These are phyloP conservation scores for Chlamydomonas sphaeroides DNA, from an alignment of 139 green algal species.

Conservation along the genomic window DNA sequence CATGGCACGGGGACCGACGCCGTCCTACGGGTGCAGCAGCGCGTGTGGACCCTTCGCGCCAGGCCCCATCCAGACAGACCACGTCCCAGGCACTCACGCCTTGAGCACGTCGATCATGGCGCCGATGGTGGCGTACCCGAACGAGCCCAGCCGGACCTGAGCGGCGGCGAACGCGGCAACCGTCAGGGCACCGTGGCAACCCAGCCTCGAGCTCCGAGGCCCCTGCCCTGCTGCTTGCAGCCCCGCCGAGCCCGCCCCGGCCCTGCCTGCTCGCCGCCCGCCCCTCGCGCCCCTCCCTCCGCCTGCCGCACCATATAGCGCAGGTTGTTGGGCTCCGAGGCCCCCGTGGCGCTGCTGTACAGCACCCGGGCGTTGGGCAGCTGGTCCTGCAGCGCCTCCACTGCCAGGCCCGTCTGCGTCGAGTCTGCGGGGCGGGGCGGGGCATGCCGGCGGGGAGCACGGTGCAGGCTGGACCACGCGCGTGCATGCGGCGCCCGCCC, in stretches of 20 bases:
- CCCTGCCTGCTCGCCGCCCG: not conserved
- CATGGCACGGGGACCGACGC: too few species aligned
- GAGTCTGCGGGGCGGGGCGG: constrained; percentile 15
- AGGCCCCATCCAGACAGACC: not conserved
- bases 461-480: too few species aligned
- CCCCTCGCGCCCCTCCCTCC: not conserved
- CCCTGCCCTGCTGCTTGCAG: not conserved
- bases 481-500: too few species aligned
- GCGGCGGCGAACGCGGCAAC: too few species aligned
- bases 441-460: too few species aligned
- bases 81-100: constrained; percentile 1
- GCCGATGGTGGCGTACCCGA: constrained; percentile 44
- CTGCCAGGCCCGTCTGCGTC: constrained; percentile 80
- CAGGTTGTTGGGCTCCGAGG: constrained; percentile 88
- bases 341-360: constrained; percentile 91
- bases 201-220: too few species aligned
- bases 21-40: too few species aligned
- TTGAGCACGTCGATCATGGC: constrained; percentile 44
- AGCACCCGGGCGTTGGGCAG: constrained; percentile 85
- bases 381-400: constrained; percentile 80
- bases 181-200: too few species aligned
- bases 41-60: too few species aligned
- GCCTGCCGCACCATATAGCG: constrained; percentile 86
- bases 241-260: too few species aligned
- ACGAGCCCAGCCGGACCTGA: constrained; percentile 46